These are phyloP conservation scores for Picea glauca DNA, from an alignment of 75 land plant genomes.

Conservation along the genomic window DNA sequence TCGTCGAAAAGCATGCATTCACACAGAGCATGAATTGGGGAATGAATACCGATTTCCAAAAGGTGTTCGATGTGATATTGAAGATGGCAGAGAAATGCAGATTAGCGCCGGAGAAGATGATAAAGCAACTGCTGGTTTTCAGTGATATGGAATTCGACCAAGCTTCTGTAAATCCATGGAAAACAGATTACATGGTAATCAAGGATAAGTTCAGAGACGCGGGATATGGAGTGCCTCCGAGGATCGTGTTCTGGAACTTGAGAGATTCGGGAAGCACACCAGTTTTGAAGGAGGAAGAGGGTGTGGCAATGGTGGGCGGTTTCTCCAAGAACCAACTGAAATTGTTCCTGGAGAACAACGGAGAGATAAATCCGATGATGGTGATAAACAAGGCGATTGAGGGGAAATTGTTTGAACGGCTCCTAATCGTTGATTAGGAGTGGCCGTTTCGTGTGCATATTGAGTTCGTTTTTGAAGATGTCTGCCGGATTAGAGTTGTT, in stretches of 20 bases:
- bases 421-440: conserved; percentile 21
- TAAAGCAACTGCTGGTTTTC: conserved; percentile 66
- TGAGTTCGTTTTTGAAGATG: too few species aligned
- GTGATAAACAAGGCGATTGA: conserved; percentile 35
- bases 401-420: conserved; percentile 26
- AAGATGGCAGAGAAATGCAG: conserved; percentile 24
- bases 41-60: conserved; percentile 61
- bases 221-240: conserved; percentile 47
- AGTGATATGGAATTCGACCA: conserved; percentile 78
- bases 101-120: conserved; percentile 45
- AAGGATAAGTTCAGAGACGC: conserved; percentile 32
- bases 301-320: conserved; percentile 68
- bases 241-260: conserved; percentile 78
- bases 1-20: conserved; percentile 30
- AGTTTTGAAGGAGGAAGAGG: conserved; percentile 40
- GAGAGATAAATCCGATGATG: conserved; percentile 20
- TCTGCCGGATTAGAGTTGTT: too few species aligned
- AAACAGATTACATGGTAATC: conserved; percentile 57
- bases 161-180: conserved; percentile 29
- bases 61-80: conserved; percentile 49
- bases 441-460: too few species aligned
- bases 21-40: conserved; percentile 56
- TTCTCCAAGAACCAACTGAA: conserved; percentile 67
- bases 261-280: conserved; percentile 56
- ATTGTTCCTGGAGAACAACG: conserved; percentile 40